A percentile compares a stretch with the other conserved stretches of the same genome.
Evolutionary conservation across 345 rosid genomes (phyloP).

Genomic region (Leavenworthia alabamica): DNA sequence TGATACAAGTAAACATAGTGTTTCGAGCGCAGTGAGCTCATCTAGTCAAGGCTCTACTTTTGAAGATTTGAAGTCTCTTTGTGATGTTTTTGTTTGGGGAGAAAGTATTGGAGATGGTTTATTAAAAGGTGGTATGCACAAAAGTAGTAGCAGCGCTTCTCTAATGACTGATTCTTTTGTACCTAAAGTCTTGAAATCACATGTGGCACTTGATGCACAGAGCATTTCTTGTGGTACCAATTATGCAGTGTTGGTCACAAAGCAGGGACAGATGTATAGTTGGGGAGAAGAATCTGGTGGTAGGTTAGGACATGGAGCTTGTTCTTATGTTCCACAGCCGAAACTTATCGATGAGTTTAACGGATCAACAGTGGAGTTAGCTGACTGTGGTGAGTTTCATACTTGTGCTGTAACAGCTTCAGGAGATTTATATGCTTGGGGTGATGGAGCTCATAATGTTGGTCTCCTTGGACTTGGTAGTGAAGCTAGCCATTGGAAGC

Average conservation of each 20-base stretch:
- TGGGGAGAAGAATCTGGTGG: conserved; percentile 62
- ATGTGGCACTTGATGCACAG: conserved; percentile 39
- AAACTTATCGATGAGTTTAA: conserved; percentile 45
- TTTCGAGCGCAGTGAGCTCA: conserved; percentile 47
- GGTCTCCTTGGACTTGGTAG: conserved; percentile 47
- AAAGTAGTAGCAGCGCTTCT: conserved; percentile 24
- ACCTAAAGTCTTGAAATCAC: conserved; percentile 42
- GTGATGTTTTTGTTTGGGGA: conserved; percentile 47
- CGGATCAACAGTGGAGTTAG: conserved; percentile 39
- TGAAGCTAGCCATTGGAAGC: conserved; percentile 47
- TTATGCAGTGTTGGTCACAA: conserved; percentile 41
- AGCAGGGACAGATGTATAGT: conserved; percentile 42
- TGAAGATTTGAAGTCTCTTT: conserved; percentile 38
- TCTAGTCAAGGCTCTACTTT: conserved; percentile 39
- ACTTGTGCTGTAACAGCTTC: conserved; percentile 56
- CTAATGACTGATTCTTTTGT: conserved; percentile 29
- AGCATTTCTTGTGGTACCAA: conserved; percentile 42
- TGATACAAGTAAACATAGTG: conserved; percentile 42
- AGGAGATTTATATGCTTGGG: conserved; percentile 57
- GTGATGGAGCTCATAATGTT: conserved; percentile 40
- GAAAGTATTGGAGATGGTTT: conserved; percentile 36
- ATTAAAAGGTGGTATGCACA: conserved; percentile 28
- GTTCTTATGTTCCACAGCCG: conserved; percentile 46
- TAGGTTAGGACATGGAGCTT: conserved; percentile 55
- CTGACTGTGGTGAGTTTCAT: conserved; percentile 58